phyloP scores from a whole-genome alignment of 202 grass and related monocot genomes.

The Bolboschoenoplectus hybrid region DNA sequence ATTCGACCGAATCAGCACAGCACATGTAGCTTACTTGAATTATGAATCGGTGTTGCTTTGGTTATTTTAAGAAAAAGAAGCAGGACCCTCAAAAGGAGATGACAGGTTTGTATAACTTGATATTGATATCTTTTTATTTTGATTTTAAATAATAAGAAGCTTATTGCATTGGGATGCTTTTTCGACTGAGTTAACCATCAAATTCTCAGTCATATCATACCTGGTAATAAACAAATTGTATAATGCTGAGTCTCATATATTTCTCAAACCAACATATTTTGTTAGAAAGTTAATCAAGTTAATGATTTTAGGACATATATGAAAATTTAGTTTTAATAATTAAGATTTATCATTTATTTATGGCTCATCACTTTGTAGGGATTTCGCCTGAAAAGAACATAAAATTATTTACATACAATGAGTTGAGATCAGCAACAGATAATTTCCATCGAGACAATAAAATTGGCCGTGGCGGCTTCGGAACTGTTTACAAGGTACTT shows the following conservation, averaged over 20 bases:
- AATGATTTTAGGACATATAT: not conserved
- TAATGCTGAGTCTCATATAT: not conserved
- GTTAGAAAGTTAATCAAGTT: not conserved
- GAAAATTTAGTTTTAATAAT: constrained; percentile 7
- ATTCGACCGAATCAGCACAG: not conserved
- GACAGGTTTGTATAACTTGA: constrained; percentile 45
- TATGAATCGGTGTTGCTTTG: constrained; percentile 69
- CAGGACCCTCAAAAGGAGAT: constrained; percentile 27
- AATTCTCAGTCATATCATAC: not conserved
- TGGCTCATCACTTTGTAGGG: constrained; percentile 45
- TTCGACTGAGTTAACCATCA: not conserved
- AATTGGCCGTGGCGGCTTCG: constrained; percentile 83
- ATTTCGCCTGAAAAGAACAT: constrained; percentile 79
- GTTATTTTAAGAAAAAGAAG: constrained; percentile 38
- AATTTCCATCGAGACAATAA: constrained; percentile 71
- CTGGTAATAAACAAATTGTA: not conserved
- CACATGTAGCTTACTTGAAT: constrained; percentile 47
- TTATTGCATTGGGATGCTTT: not conserved
- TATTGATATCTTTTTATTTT: not conserved
- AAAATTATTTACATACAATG: constrained; percentile 73
- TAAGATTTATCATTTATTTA: constrained; percentile 22
- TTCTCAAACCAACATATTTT: not conserved
- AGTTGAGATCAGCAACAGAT: constrained; percentile 79
- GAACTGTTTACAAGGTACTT: constrained; percentile 89
- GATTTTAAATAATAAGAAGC: not conserved